Conservation (phyloP, 805 yeast genomes). For the Wickerhamiella azymoides region DNA sequence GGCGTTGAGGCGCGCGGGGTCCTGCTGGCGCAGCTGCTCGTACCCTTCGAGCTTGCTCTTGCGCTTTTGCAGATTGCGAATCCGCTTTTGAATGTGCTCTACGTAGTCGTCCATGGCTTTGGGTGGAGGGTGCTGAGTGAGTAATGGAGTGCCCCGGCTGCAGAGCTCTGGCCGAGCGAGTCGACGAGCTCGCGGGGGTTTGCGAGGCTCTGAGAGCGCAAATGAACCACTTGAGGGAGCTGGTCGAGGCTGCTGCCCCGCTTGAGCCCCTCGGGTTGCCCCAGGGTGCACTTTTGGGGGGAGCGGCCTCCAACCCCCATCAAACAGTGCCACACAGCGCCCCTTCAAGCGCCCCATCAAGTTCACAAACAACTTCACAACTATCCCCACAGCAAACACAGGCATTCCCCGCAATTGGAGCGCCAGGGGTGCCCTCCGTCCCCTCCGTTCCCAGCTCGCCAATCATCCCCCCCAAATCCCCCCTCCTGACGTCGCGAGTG, state of each 20-base stretch:
- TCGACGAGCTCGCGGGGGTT: background rate
- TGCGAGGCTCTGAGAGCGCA: background rate
- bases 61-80: constrained; percentile 27
- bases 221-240: background rate
- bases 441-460: background rate
- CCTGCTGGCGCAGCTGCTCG: constrained; percentile 21
- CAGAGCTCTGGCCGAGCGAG: background rate
- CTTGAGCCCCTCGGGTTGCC: too few species aligned
- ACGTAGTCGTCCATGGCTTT: constrained; percentile 13
- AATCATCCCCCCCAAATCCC: background rate
- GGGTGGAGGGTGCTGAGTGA: background rate
- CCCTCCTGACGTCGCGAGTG: background rate
- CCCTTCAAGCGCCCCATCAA: too few species aligned
- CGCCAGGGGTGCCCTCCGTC: too few species aligned
- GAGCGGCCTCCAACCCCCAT: too few species aligned
- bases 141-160: constrained; percentile 2
- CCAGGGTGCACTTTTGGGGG: too few species aligned
- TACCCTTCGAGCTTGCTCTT: constrained; percentile 26
- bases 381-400: too few species aligned
- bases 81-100: constrained; percentile 21
- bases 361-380: too few species aligned
- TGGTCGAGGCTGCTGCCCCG: too few species aligned
- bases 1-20: constrained; percentile 21
- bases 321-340: too few species aligned
- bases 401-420: too few species aligned